These are phyloP conservation scores for Penicillium frequentans DNA, from an alignment of 2,329 filamentous ascomycete species.

Conservation along the genomic window DNA sequence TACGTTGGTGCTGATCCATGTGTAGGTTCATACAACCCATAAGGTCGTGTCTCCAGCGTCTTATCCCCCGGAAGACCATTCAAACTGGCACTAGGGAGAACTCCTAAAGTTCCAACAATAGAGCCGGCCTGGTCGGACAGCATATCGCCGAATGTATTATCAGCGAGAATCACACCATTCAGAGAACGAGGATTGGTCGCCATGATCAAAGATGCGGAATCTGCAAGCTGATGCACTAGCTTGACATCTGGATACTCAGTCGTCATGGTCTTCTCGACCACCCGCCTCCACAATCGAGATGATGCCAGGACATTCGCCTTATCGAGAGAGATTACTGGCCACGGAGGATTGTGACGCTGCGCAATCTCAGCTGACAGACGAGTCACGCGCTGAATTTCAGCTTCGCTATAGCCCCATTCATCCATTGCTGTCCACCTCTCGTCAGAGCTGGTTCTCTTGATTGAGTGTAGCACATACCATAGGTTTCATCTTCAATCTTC, in stretches of 20 bases:
- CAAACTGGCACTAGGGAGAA: constrained; percentile 82
- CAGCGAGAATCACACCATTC: constrained; percentile 84
- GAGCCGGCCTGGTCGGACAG: constrained; percentile 89
- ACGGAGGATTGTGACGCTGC: constrained; percentile 67
- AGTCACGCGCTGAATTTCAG: constrained; percentile 80
- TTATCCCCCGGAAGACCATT: constrained; percentile 74
- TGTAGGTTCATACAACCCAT: constrained; percentile 92
- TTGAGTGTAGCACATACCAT: constrained; percentile 16
- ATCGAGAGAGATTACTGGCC: constrained; percentile 79
- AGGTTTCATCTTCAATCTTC: constrained; percentile 39
- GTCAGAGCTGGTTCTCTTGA: constrained; percentile 20
- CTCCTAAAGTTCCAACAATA: constrained; percentile 81
- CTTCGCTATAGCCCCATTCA: constrained; percentile 77
- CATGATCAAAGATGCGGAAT: constrained; percentile 88
- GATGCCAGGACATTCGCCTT: constrained; percentile 94
- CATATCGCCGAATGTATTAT: constrained; percentile 91
- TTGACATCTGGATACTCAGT: constrained; percentile 82
- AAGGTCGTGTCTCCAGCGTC: constrained; percentile 64
- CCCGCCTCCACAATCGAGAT: constrained; percentile 79
- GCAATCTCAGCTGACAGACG: constrained; percentile 77
- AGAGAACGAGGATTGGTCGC: constrained; percentile 81
- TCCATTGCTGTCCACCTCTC: constrained; percentile 54
- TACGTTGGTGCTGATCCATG: constrained; percentile 59
- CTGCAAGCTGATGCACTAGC: constrained; percentile 82
- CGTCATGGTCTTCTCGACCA: constrained; percentile 75